Base-by-base conservation (phyloP, 2,329 filamentous ascomycete genomes). In the Fusarium nygamai region DNA sequence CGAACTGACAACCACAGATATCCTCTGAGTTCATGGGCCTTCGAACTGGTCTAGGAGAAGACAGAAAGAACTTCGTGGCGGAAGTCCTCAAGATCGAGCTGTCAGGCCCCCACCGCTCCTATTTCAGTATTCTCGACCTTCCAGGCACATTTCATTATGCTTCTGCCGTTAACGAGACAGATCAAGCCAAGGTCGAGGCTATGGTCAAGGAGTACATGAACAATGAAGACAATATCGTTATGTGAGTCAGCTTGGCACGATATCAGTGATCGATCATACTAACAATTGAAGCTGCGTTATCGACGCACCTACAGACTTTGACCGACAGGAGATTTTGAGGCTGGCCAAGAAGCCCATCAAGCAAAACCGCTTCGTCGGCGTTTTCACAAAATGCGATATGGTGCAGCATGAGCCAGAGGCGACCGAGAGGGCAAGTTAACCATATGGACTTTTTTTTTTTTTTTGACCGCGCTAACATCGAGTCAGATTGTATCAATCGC, bases 311-410 rank as follows among this genome's bases (percentile, higher is more conserved):
- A 79, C 69, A 5, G 80, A 83, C 54, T 68, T 84, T 10, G 61
- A 74, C 4, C 79, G 78, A 20, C 80, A 83, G 33, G 75, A 75
- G 0, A 82, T 83, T 10, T 71, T 81, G 19, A 61, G 68, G 6
- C 24, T 82, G 29, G 81, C 81, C 5, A 69, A 68, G 10, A 39
- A 73, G 3, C 44, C 80, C 24, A 79, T 82, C 5, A 73, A 80
- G 5, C 78, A 76, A 17, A 73, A 72, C 4, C 76, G 81, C 5
- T 71, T 82, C n/a, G 75, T 84, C 22, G 81, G 82, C 1, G 82
- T 84, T 3, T 81, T 83, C 34, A 84, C 83, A 3, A 83, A 84
- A 62, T 84, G 82, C 46, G 82, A 84, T n/a, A 74, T 74, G 59
- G 56, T 74, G 6, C 57, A 64, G 10, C 43, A 57, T 33, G 72